A percentile compares a stretch with the other conserved stretches of the same genome.
phyloP scores from a whole-genome alignment of 1,284 basidiomycete genomes.

The Neonothopanus nambi region DNA sequence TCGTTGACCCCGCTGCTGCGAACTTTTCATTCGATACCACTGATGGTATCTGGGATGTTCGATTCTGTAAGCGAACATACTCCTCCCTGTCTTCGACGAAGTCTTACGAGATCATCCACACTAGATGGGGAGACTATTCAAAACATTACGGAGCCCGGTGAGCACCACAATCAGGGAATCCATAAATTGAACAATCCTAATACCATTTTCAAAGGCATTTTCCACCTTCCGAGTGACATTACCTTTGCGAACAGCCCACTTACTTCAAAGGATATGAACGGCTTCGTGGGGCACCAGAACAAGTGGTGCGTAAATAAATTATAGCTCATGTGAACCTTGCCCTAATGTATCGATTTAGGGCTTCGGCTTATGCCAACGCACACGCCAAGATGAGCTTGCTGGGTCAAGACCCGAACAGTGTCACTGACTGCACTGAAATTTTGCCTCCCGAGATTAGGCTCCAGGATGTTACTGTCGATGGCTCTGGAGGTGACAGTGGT shows the following conservation, averaged over 20 bases:
- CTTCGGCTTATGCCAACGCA: conserved; percentile 16
- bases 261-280: conserved; percentile 11
- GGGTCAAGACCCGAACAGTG: conserved; percentile 9
- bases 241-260: conserved; percentile 9
- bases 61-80: conserved; percentile 13
- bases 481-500: not conserved
- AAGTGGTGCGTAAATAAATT: conserved; percentile 14
- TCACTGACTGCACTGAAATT: conserved; percentile 19
- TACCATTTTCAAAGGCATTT: conserved; percentile 1
- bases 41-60: conserved; percentile 18
- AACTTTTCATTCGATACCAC: conserved; percentile 15
- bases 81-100: no score
- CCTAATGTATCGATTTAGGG: conserved; percentile 7
- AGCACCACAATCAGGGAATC: no score
- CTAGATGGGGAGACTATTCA: not conserved
- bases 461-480: not conserved
- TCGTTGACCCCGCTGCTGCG: conserved; percentile 11
- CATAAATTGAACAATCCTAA: not conserved
- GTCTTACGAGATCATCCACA: not conserved
- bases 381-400: conserved; percentile 19
- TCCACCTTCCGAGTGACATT: conserved; percentile 16
- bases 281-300: conserved; percentile 14
- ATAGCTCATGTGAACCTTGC: not conserved
- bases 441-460: conserved; percentile 19
- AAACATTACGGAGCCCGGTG: not conserved